These are phyloP conservation scores for Parvularia atlantis DNA, from an alignment of 78 protist genomes.

Conservation along the genomic window DNA sequence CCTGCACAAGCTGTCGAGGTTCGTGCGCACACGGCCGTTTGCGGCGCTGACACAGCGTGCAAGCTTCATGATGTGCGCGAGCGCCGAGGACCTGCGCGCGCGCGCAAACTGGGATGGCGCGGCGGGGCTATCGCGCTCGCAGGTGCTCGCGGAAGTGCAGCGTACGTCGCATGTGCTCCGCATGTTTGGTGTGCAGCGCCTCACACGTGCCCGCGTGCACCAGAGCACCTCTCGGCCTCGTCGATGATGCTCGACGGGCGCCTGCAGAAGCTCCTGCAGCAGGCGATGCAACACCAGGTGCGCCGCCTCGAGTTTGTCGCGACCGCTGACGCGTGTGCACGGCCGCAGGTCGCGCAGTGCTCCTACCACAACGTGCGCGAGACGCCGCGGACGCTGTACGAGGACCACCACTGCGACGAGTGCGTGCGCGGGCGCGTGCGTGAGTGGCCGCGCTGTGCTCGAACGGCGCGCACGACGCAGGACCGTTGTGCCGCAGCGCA, in stretches of 20 bases:
- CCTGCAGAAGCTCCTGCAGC: slow-evolving; percentile 50
- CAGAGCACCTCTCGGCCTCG: slow-evolving; percentile 43
- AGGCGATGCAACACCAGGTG: slow-evolving; percentile 42
- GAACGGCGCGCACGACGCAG: not conserved
- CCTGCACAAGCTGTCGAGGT: slow-evolving; percentile 31
- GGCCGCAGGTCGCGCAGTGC: slow-evolving; percentile 35
- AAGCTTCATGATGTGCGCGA: slow-evolving; percentile 35
- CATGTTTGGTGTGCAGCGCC: not conserved
- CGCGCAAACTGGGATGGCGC: slow-evolving; percentile 37
- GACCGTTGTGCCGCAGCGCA: not conserved
- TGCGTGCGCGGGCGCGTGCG: not conserved
- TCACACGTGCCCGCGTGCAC: not conserved
- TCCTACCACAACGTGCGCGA: slow-evolving; percentile 42
- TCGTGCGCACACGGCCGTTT: no score
- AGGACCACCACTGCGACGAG: slow-evolving; percentile 44
- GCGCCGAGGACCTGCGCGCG: slow-evolving; percentile 9
- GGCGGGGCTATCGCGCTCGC: slow-evolving; percentile 14
- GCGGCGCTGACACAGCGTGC: no score
- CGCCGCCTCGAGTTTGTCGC: no score
- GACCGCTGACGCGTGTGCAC: no score
- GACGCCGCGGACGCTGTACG: slow-evolving; percentile 17
- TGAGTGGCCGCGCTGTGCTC: not conserved
- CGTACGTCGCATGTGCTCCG: not conserved
- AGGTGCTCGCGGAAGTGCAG: slow-evolving; percentile 34
- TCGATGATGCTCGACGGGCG: slow-evolving; percentile 50